Evolutionary conservation across 2,329 filamentous ascomycete genomes (phyloP).

Genomic region (Aspergillus alliaceus): DNA sequence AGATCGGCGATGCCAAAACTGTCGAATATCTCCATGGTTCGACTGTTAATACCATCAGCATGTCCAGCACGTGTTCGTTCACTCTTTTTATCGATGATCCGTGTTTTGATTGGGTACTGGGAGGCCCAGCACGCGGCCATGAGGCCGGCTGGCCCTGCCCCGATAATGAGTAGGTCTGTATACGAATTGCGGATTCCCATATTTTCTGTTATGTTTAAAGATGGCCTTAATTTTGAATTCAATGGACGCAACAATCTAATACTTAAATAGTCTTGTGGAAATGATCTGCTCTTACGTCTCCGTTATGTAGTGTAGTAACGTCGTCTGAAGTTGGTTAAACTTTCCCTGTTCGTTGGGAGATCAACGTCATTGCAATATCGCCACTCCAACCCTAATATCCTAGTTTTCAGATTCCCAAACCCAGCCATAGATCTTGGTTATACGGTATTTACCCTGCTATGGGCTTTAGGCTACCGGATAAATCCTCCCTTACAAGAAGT

Average conservation of each 20-base stretch:
- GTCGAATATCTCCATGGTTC: slow-evolving; percentile 71
- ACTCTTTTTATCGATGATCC: slow-evolving; percentile 22
- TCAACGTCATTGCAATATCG: too few relatives aligned
- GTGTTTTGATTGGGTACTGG: slow-evolving; percentile 14
- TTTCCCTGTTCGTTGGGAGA: too few relatives aligned
- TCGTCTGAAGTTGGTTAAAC: too few relatives aligned
- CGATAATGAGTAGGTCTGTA: not conserved
- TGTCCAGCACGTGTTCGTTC: slow-evolving; percentile 33
- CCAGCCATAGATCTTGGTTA: too few relatives aligned
- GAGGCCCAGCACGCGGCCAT: slow-evolving; percentile 20
- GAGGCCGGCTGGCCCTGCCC: slow-evolving; percentile 6
- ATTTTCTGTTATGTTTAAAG: not conserved
- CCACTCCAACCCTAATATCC: too few relatives aligned
- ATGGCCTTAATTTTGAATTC: too few relatives aligned
- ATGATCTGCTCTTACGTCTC: not conserved
- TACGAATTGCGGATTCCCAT: not conserved
- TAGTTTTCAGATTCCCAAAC: too few relatives aligned
- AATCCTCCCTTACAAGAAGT: too few relatives aligned
- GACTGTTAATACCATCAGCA: slow-evolving; percentile 60
- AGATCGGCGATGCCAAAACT: slow-evolving; percentile 60
- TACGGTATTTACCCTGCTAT: too few relatives aligned
- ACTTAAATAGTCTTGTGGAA: too few relatives aligned
- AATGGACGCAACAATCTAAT: too few relatives aligned
- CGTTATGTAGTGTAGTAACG: not conserved
- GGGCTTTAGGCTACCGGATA: too few relatives aligned